These are phyloP conservation scores for Strobilomyces echinocephalus DNA, from an alignment of 768 basidiomycete species.

Conservation along the genomic window DNA sequence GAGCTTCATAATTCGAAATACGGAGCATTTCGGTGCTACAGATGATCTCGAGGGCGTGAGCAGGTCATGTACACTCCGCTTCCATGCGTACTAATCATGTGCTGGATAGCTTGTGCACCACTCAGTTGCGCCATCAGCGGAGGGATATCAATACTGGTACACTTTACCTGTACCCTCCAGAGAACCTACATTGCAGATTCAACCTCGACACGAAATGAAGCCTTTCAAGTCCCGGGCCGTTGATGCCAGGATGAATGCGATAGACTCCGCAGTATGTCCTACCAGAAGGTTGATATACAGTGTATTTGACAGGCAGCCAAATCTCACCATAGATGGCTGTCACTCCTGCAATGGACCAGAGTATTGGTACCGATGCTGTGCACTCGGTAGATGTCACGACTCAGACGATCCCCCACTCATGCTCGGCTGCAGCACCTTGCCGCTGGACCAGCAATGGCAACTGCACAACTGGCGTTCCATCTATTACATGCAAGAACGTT, in stretches of 20 bases:
- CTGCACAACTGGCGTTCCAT: neutral
- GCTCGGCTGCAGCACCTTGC: neutral
- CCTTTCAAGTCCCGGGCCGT: neutral
- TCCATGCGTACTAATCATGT: neutral
- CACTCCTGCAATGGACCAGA: neutral
- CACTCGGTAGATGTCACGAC: neutral
- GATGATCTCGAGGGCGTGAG: neutral
- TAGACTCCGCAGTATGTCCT: neutral
- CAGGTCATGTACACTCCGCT: no score
- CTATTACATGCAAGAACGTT: neutral
- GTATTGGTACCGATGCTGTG: no score
- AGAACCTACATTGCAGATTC: neutral
- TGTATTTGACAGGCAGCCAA: neutral
- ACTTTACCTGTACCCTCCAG: neutral
- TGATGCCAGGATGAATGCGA: neutral
- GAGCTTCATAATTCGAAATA: no score
- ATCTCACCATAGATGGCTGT: neutral
- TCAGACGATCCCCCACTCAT: neutral
- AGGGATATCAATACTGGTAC: neutral
- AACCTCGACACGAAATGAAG: neutral
- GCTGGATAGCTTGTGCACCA: neutral
- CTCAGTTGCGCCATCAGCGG: neutral
- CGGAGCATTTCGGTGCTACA: neutral
- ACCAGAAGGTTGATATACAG: neutral
- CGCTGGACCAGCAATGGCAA: neutral